Percentiles rank a stretch among this genome's conserved stretches.
These are phyloP conservation scores for Penicillium malachiteum DNA, from an alignment of 495 filamentous ascomycete genomes.

Conservation along the genomic window DNA sequence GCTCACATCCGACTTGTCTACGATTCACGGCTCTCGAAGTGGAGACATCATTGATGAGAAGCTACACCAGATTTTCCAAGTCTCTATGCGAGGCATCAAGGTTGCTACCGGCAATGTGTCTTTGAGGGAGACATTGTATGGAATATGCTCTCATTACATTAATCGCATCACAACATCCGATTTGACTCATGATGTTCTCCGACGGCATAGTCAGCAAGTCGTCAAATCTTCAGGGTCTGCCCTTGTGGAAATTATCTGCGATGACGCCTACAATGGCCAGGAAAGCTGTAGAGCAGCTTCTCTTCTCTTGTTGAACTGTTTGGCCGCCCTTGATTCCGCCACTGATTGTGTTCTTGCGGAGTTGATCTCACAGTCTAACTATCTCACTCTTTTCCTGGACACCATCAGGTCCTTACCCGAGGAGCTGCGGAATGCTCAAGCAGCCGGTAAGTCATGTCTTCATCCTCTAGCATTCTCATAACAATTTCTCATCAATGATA, in stretches of 20 bases:
- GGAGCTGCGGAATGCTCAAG: slow-evolving; percentile 57
- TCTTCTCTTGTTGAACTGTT: slow-evolving; percentile 69
- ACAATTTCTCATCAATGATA: slow-evolving; percentile 19
- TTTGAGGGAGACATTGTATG: slow-evolving; percentile 81
- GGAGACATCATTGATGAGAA: slow-evolving; percentile 82
- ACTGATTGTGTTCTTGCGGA: slow-evolving; percentile 74
- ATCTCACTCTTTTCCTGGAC: slow-evolving; percentile 84
- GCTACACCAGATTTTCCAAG: slow-evolving; percentile 85
- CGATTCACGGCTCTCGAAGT: slow-evolving; percentile 45
- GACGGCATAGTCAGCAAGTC: slow-evolving; percentile 66
- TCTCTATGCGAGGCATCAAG: slow-evolving; percentile 71
- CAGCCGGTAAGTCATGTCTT: slow-evolving; percentile 42
- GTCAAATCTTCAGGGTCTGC: slow-evolving; percentile 75
- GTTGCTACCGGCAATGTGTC: slow-evolving; percentile 65
- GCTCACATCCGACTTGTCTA: slow-evolving; percentile 57
- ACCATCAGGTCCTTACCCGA: slow-evolving; percentile 67
- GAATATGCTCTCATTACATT: slow-evolving; percentile 82
- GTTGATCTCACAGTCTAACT: slow-evolving; percentile 78
- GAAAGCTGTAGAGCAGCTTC: slow-evolving; percentile 78
- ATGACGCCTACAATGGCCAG: slow-evolving; percentile 88
- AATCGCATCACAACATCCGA: slow-evolving; percentile 60
- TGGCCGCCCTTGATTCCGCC: slow-evolving; percentile 63
- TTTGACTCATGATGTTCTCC: slow-evolving; percentile 36
- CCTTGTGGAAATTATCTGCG: slow-evolving; percentile 81
- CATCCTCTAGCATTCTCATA: too few species aligned